Evolutionary conservation across 1,284 basidiomycete genomes (phyloP), one percentile per base, ranked within the genome.

Genomic region (Ganoderma sinense): DNA sequence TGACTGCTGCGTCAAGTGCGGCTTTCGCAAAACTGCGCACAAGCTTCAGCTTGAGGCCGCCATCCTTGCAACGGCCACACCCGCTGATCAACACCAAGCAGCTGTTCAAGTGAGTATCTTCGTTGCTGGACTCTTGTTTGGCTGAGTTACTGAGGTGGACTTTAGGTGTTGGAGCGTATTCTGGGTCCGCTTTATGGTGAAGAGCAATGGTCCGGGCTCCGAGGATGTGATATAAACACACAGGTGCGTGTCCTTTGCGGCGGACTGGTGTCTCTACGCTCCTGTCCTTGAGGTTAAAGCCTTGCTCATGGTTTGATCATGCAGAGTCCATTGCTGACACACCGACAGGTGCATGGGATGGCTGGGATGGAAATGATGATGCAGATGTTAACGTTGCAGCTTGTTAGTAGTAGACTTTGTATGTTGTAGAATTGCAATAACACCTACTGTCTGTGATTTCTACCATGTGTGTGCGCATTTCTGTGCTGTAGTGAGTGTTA

Each of bases 81-180:
- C 92, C 92, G 0, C 93, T 92, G 62, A 94, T 94, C 79, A 90
- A 94, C 76, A 93, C 93, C 16, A 88, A 88, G 69, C 93, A 94
- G 69, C 83, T 94, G 51, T 94, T 93, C 81, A 93, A 94, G 92
- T 94, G 75, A 70, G 92, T 88, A 63, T 33, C 29, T 29, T 36
- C 62, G 59, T 62, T 56, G 40, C 53, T 31, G 14, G 23, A 41
- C 29, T 33, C 62, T 51, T 2, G 36, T 23, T 1, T 40, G n/a
- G 26, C 62, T 33, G 61, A 29, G 40, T 63, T 2, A 29, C 45
- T 61, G 36, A 61, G 59, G 40, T 16, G 20, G 39, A 36, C 10
- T 41, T 43, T 23, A 94, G 93, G 78, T 94, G 93, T 93, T 94
- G 93, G 93, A 91, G 89, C 75, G 93, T 95, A 29, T 94, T 94